Evolutionary conservation across 371 early-diverging fungal genomes (phyloP).

Genomic region (Lichtheimia corymbifera): DNA sequence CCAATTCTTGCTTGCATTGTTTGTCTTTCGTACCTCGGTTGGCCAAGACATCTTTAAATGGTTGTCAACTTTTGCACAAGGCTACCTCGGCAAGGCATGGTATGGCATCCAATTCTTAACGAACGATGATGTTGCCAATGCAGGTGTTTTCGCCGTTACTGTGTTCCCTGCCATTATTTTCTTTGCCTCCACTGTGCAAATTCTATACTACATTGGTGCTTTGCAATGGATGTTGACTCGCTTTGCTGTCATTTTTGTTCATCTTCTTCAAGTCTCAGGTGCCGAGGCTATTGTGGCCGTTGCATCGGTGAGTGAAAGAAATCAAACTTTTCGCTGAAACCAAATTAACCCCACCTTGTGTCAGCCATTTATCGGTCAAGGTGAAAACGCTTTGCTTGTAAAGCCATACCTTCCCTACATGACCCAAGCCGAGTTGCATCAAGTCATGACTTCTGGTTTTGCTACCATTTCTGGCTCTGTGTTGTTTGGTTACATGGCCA

Average conservation of each 20-base stretch:
- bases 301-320: conserved; percentile 53
- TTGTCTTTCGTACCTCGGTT: conserved; percentile 75
- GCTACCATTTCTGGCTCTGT: conserved; percentile 89
- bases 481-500: conserved; percentile 68
- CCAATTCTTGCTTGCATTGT: conserved; percentile 81
- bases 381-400: conserved; percentile 84
- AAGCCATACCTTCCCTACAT: conserved; percentile 81
- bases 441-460: conserved; percentile 90
- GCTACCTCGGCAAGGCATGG: conserved; percentile 67
- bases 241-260: conserved; percentile 70
- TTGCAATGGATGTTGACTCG: conserved; percentile 81
- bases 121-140: conserved; percentile 48
- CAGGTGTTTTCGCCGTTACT: conserved; percentile 62
- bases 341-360: neutral
- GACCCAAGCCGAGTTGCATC: conserved; percentile 87
- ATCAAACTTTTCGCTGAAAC: neutral
- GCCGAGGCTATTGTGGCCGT: conserved; percentile 88
- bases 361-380: conserved; percentile 78
- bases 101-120: conserved; percentile 73
- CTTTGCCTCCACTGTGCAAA: conserved; percentile 86
- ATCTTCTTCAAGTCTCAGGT: conserved; percentile 79
- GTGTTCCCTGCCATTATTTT: conserved; percentile 87
- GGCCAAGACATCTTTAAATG: conserved; percentile 80
- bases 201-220: conserved; percentile 83
- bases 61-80: conserved; percentile 66